Conservation (phyloP, 1,284 basidiomycete species). For the Tetrapyrgos nigripes region DNA sequence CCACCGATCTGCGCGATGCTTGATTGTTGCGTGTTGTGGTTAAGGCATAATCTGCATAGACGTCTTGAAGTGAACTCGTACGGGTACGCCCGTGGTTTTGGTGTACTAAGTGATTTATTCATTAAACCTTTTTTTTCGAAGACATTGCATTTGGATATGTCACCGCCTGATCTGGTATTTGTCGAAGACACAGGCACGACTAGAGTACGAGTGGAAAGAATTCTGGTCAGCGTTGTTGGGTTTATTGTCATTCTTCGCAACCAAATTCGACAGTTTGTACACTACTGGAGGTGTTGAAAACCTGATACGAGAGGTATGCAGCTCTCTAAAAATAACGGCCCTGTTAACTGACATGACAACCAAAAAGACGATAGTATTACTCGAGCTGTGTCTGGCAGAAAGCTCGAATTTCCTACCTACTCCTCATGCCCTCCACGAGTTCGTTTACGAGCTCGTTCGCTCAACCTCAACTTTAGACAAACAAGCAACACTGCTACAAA, state of each 20-base stretch:
- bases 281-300: conserved; percentile 57
- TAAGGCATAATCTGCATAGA: conserved; percentile 71
- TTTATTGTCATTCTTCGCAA: conserved; percentile 59
- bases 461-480: conserved; percentile 54
- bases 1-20: conserved; percentile 60
- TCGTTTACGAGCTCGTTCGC: conserved; percentile 70
- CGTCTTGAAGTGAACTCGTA: conserved; percentile 62
- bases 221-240: conserved; percentile 63
- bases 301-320: conserved; percentile 57
- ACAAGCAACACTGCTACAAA: conserved; percentile 50
- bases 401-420: conserved; percentile 58
- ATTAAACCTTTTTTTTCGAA: conserved; percentile 25
- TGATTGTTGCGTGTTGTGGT: conserved; percentile 71
- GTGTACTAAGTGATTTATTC: not conserved
- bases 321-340: not conserved
- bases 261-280: conserved; percentile 53
- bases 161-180: conserved; percentile 61
- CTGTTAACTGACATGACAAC: not conserved
- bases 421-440: conserved; percentile 58
- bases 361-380: conserved; percentile 51
- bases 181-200: conserved; percentile 53
- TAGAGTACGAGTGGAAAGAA: conserved; percentile 74
- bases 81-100: conserved; percentile 43
- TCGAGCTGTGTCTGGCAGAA: conserved; percentile 56
- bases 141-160: conserved; percentile 60